Percentiles rank a stretch among this genome's conserved stretches.
These are phyloP conservation scores for Sporothrix phasma DNA, from an alignment of 2,329 filamentous ascomycete genomes.

Conservation along the genomic window DNA sequence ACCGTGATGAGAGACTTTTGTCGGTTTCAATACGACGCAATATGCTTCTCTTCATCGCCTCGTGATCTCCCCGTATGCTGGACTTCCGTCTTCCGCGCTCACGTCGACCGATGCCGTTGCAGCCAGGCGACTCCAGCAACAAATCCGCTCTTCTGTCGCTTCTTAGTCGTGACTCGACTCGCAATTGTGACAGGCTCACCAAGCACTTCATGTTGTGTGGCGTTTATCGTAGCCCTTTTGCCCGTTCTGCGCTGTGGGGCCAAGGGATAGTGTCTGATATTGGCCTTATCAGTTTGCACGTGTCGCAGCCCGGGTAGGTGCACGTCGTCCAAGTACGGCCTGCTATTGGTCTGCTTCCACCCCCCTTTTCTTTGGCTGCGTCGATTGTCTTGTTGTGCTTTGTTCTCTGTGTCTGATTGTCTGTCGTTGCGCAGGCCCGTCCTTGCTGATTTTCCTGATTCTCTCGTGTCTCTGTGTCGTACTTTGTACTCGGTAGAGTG, in stretches of 20 bases:
- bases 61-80: too few relatives aligned
- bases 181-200: not conserved
- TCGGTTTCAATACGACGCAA: too few relatives aligned
- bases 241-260: not conserved
- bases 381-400: not conserved
- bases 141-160: not conserved
- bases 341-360: not conserved
- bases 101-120: not conserved
- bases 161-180: not conserved
- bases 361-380: not conserved
- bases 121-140: not conserved
- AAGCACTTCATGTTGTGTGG: not conserved
- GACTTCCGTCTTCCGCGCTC: not conserved
- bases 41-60: too few relatives aligned
- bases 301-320: not conserved
- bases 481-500: too few relatives aligned
- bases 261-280: not conserved
- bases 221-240: too few relatives aligned
- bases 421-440: too few relatives aligned
- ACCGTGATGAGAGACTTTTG: too few relatives aligned
- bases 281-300: not conserved
- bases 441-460: not conserved
- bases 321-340: slow-evolving; percentile 1
- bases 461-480: not conserved
- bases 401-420: not conserved